Conservation (phyloP, 1,284 basidiomycete species). For the Irpex sp. region DNA sequence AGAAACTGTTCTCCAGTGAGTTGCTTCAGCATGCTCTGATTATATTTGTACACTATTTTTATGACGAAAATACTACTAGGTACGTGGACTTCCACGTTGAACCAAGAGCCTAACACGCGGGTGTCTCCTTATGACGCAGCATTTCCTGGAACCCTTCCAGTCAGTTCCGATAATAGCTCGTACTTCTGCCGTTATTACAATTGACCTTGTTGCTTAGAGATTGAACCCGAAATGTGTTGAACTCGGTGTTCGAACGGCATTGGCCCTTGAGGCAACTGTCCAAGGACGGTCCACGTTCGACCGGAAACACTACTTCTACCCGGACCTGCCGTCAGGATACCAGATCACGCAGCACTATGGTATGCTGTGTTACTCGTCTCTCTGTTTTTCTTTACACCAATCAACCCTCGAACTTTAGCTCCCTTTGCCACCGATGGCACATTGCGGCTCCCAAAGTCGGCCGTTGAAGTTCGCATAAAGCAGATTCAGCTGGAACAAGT, state of each 20-base stretch:
- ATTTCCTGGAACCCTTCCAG: constrained; percentile 91
- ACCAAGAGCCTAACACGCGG: constrained; percentile 64
- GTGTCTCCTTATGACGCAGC: constrained; percentile 88
- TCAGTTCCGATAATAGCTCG: constrained; percentile 33
- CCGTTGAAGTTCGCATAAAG: constrained; percentile 70
- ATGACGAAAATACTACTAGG: constrained; percentile 15
- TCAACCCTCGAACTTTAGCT: constrained; percentile 36
- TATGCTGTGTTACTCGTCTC: constrained; percentile 45
- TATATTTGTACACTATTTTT: not conserved
- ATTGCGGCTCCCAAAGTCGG: constrained; percentile 47
- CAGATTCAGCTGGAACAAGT: constrained; percentile 98
- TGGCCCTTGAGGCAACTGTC: constrained; percentile 77
- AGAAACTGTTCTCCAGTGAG: constrained; percentile 89
- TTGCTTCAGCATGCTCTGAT: constrained; percentile 8
- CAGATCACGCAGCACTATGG: constrained; percentile 97
- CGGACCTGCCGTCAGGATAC: constrained; percentile 91
- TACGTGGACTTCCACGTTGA: constrained; percentile 45
- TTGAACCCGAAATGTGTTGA: constrained; percentile 81
- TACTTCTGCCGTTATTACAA: not conserved
- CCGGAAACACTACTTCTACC: constrained; percentile 98
- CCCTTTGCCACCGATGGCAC: constrained; percentile 78
- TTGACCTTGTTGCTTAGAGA: constrained; percentile 39
- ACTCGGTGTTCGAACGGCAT: constrained; percentile 77
- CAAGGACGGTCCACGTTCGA: constrained; percentile 84
- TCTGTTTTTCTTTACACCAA: not conserved